A percentile compares a stretch with the other conserved stretches of the same genome.
Conservation (phyloP, 345 rosid species). For the Psidium guajava region DNA sequence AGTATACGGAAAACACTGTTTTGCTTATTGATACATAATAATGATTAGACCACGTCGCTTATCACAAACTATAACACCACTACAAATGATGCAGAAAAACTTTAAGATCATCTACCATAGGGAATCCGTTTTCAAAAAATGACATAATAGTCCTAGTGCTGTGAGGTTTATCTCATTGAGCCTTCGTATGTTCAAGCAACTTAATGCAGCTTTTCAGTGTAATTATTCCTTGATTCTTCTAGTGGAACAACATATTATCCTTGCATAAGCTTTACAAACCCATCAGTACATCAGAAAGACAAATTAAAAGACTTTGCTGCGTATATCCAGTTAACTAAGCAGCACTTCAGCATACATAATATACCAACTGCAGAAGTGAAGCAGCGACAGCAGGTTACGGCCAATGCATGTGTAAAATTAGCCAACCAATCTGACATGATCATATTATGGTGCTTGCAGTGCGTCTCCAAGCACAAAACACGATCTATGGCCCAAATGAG, state of each 20-base stretch:
- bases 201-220: background rate
- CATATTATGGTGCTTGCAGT: background rate
- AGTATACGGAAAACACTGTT: background rate
- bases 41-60: background rate
- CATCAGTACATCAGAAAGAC: background rate
- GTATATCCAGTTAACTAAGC: background rate
- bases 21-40: background rate
- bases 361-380: background rate
- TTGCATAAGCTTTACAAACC: background rate
- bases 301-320: background rate
- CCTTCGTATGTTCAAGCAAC: background rate
- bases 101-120: background rate
- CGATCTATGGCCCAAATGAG: background rate
- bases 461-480: background rate
- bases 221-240: background rate
- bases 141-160: background rate
- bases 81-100: background rate
- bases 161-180: background rate
- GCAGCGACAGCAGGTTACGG: background rate
- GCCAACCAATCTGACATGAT: background rate
- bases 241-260: background rate
- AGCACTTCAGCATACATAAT: background rate
- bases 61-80: background rate
- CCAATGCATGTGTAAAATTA: background rate
- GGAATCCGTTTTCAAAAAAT: background rate